These are phyloP conservation scores for Schizochytrium sp. DNA, from an alignment of 108 stramenopile genomes.

Conservation along the genomic window DNA sequence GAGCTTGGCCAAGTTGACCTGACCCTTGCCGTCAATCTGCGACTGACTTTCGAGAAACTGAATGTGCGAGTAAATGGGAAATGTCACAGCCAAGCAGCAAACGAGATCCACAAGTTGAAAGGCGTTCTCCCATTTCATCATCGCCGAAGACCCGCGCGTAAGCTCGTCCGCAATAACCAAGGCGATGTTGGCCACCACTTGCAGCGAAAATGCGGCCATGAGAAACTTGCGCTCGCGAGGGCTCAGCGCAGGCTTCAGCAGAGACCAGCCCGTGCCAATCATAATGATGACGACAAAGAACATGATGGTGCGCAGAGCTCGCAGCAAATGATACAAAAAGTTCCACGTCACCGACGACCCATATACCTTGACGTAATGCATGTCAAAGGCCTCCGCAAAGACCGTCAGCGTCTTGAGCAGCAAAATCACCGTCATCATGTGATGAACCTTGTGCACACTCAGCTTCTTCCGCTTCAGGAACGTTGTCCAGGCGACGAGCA, in stretches of 20 bases:
- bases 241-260: slow-evolving; percentile 83
- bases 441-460: slow-evolving; percentile 77
- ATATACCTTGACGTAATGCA: slow-evolving; percentile 73
- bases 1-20: slow-evolving; percentile 57
- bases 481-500: slow-evolving; percentile 57
- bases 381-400: slow-evolving; percentile 74
- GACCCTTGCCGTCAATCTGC: slow-evolving; percentile 46
- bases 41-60: slow-evolving; percentile 29
- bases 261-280: slow-evolving; percentile 88
- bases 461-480: slow-evolving; percentile 55
- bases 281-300: slow-evolving; percentile 87
- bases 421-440: slow-evolving; percentile 77
- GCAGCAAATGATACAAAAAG: slow-evolving; percentile 65
- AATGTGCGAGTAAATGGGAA: slow-evolving; percentile 85
- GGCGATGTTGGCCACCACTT: slow-evolving; percentile 88
- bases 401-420: slow-evolving; percentile 68
- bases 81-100: slow-evolving; percentile 86
- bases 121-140: slow-evolving; percentile 71
- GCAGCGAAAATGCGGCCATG: slow-evolving; percentile 67
- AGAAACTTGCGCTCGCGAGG: slow-evolving; percentile 76
- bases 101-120: slow-evolving; percentile 90
- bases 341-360: slow-evolving; percentile 83
- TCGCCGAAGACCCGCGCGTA: slow-evolving; percentile 67
- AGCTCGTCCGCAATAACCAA: slow-evolving; percentile 77
- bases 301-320: slow-evolving; percentile 66